phyloP scores from a whole-genome alignment of 371 early-diverging fungal genomes.

The Rhizomucor miehei region DNA sequence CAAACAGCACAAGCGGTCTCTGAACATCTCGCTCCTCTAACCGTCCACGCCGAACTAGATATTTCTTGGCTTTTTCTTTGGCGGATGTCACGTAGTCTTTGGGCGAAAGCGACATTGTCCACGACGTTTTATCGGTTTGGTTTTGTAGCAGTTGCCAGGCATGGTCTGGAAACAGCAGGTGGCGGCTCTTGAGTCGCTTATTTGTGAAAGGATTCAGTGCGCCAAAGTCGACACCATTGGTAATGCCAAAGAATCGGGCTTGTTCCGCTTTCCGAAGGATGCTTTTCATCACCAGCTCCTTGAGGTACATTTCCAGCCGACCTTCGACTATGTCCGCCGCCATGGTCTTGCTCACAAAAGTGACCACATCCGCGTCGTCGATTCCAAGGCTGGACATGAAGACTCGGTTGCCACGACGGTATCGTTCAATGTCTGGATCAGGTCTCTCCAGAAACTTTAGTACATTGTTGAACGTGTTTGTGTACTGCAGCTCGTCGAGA shows the following conservation, averaged over 20 bases:
- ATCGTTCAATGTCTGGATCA: constrained; percentile 14
- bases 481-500: constrained; percentile 57
- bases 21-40: constrained; percentile 43
- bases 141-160: constrained; percentile 26
- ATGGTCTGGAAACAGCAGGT: constrained; percentile 45
- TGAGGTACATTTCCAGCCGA: constrained; percentile 53
- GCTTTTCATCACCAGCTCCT: constrained; percentile 60
- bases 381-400: constrained; percentile 60
- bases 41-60: constrained; percentile 41
- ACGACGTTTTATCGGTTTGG: constrained; percentile 16
- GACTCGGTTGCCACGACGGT: constrained; percentile 54
- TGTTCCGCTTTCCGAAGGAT: constrained; percentile 50
- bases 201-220: constrained; percentile 53
- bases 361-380: constrained; percentile 56
- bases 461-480: constrained; percentile 49
- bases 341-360: constrained; percentile 52
- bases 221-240: constrained; percentile 59
- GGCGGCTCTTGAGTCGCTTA: constrained; percentile 32
- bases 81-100: constrained; percentile 36
- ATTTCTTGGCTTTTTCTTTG: constrained; percentile 55
- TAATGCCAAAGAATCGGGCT: constrained; percentile 56
- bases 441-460: constrained; percentile 47
- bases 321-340: constrained; percentile 64
- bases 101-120: constrained; percentile 27
- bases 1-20: constrained; percentile 54